Evolutionary conservation across 1,139 yeast species (phyloP), one percentile per base, ranked within the genome.

Genomic region (Pichia sp.): DNA sequence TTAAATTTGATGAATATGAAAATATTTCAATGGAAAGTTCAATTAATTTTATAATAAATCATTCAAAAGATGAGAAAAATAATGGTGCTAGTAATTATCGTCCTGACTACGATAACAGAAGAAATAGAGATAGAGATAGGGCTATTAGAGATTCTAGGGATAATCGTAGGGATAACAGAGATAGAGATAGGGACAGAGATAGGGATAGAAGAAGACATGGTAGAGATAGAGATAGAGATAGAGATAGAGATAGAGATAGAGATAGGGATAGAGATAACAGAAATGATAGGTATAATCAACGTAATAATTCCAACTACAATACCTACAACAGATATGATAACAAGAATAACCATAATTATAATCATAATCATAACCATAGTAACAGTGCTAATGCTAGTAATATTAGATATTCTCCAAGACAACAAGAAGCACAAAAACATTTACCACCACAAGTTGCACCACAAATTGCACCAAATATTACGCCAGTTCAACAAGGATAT

Each of bases 1-100:
- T 88, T 25, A 78, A 80, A 51, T 88, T 83, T 59, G 95, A 86
- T 54, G 95, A 88, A 56, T 88, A 87, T 56, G 72, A 83, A 5
- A 74, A 75, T 42, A 70, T 86, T 18, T 79, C 80, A 7, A 67
- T 78, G 5, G 76, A 76, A 31, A 80, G 76, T 27, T 91, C 89
- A 1, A 72, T 80, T 9, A 43, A 45, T 31, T 43, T 40, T 15
- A 40, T 45, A 14, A 19, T 30, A 14, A 36, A 33, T 11, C 40
- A 41, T 10, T 30, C 35, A 4, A 27, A 31, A 10, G 35, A 31
- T 18, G 25, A 32, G n/a, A 31, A 25, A 6, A 35, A 31, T 19
- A 11, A 29, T n/a, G 20, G 25, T 5, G 29, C 32, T 21, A 26
- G 34, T 14, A 30, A 37, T 23, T n/a, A n/a, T n/a, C n/a, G 32